These are phyloP conservation scores for Lactifluus pinguis DNA, from an alignment of 768 basidiomycete species.

Conservation along the genomic window DNA sequence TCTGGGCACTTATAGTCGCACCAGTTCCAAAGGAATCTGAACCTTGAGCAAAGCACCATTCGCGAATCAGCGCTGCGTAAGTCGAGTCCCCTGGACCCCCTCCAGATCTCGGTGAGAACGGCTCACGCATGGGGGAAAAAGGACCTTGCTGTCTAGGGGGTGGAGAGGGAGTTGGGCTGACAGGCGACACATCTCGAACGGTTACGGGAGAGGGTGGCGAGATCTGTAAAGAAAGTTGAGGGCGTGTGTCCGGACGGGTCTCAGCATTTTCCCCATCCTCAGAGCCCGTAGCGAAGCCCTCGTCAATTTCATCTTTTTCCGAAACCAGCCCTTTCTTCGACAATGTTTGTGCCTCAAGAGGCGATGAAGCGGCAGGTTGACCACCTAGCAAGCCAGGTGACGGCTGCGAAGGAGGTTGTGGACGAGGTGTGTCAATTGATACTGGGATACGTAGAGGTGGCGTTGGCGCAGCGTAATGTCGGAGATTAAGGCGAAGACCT, in stretches of 20 bases:
- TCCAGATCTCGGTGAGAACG: slow-evolving; percentile 5
- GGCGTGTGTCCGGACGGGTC: not conserved
- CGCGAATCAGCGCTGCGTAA: slow-evolving; percentile 17
- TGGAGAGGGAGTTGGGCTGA: slow-evolving; percentile 11
- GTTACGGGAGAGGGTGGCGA: slow-evolving; percentile 5
- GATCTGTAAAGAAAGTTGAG: slow-evolving; percentile 13
- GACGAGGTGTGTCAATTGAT: not conserved
- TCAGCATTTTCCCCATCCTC: slow-evolving; percentile 13
- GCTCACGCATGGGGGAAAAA: slow-evolving; percentile 3
- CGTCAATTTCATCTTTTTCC: slow-evolving; percentile 14
- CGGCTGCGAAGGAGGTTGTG: not conserved
- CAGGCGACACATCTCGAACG: not conserved
- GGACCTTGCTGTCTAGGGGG: slow-evolving; percentile 10
- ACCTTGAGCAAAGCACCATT: slow-evolving; percentile 21
- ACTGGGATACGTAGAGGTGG: not conserved
- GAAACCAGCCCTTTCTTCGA: not conserved
- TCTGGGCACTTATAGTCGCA: slow-evolving; percentile 5
- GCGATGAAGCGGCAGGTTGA: not conserved
- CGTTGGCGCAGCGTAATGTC: slow-evolving; percentile 19
- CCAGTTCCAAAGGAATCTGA: slow-evolving; percentile 9
- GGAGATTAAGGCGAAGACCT: slow-evolving; percentile 15
- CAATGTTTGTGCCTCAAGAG: not conserved
- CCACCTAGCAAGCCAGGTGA: slow-evolving; percentile 2
- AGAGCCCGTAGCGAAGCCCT: slow-evolving; percentile 18
- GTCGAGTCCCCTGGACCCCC: slow-evolving; percentile 8